Evolutionary conservation across 306 rosid genomes (phyloP).

Genomic region (Lotus japonicus): DNA sequence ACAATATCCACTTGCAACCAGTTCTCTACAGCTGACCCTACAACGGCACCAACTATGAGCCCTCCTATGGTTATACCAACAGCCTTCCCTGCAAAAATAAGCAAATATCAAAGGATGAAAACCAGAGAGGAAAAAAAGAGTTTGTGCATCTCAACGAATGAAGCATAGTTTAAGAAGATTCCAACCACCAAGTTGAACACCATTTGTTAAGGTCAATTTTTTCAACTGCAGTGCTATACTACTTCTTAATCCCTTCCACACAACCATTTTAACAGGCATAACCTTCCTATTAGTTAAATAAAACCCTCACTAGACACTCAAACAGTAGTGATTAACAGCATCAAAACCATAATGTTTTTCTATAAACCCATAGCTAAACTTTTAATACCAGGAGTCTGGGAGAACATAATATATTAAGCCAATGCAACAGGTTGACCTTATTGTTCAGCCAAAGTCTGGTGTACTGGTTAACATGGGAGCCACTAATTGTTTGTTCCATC

Average conservation of each 20-base stretch:
- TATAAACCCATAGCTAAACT: conserved; percentile 8
- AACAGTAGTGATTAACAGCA: conserved; percentile 9
- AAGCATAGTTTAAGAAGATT: not conserved
- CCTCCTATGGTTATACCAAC: conserved; percentile 85
- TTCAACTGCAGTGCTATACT: conserved; percentile 5
- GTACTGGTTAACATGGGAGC: not conserved
- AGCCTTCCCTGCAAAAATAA: conserved; percentile 79
- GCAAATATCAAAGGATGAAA: not conserved
- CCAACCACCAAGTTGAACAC: not conserved
- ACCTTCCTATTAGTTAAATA: conserved; percentile 8
- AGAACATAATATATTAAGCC: not conserved
- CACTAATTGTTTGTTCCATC: conserved; percentile 7
- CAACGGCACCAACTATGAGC: conserved; percentile 83
- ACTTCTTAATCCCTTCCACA: not conserved
- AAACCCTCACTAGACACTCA: conserved; percentile 2
- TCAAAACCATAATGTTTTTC: conserved; percentile 11
- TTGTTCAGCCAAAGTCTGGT: not conserved
- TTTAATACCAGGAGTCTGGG: not conserved
- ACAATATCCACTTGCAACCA: conserved; percentile 97
- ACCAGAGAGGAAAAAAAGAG: not conserved
- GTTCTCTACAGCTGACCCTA: conserved; percentile 87
- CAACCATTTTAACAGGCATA: not conserved
- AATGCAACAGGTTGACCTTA: conserved; percentile 1
- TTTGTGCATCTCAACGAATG: not conserved
- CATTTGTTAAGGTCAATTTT: conserved; percentile 7